A percentile compares a stretch with the other conserved stretches of the same genome.
These are phyloP conservation scores for Dendrostoma leiphaemia DNA, from an alignment of 2,329 filamentous ascomycete genomes.

Conservation along the genomic window DNA sequence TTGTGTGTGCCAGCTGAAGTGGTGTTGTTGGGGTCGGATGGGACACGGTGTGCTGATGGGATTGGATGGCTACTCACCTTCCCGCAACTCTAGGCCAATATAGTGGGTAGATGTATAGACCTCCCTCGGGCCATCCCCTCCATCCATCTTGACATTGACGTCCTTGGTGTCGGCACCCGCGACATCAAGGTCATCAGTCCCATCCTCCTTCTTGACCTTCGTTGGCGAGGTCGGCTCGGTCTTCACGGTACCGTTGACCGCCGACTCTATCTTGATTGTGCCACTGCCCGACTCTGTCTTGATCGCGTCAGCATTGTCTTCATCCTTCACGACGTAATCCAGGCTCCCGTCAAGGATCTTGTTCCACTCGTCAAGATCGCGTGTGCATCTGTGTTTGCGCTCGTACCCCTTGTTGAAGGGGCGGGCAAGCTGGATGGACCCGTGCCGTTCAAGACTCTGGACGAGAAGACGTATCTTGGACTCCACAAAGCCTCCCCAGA, in stretches of 20 bases:
- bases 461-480: slow-evolving; percentile 89
- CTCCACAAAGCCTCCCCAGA: slow-evolving; percentile 90
- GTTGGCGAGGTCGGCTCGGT: slow-evolving; percentile 45
- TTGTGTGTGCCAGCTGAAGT: too few relatives aligned
- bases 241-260: slow-evolving; percentile 44
- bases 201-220: slow-evolving; percentile 35
- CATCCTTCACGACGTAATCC: slow-evolving; percentile 39
- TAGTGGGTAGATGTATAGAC: slow-evolving; percentile 93
- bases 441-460: slow-evolving; percentile 75
- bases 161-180: slow-evolving; percentile 20
- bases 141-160: slow-evolving; percentile 24
- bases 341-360: slow-evolving; percentile 55
- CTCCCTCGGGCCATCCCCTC: slow-evolving; percentile 29
- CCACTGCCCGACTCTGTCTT: slow-evolving; percentile 50
- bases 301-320: slow-evolving; percentile 27
- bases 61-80: slow-evolving; percentile 68
- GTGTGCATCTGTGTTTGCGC: slow-evolving; percentile 68
- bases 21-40: too few relatives aligned
- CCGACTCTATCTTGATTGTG: slow-evolving; percentile 45
- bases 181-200: too few relatives aligned
- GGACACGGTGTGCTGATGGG: too few relatives aligned
- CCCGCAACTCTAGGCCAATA: slow-evolving; percentile 78
- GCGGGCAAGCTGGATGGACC: slow-evolving; percentile 78
- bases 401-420: slow-evolving; percentile 94
- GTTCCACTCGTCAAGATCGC: slow-evolving; percentile 44